Conservation (phyloP, 1,284 basidiomycete genomes). For the Lignosus rhinocerotis region DNA sequence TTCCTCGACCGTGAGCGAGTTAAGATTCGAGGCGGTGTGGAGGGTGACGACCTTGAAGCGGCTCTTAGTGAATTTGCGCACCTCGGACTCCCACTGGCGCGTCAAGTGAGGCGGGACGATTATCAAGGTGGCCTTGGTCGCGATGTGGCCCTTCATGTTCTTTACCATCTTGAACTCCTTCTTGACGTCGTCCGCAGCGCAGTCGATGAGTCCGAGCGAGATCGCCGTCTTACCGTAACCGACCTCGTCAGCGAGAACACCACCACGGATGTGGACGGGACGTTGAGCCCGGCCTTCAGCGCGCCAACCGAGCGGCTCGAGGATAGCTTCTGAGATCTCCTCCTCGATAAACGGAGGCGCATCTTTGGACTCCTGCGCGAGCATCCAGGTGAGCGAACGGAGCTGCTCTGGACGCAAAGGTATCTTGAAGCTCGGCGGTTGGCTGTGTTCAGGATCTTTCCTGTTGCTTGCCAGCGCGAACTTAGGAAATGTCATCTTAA, state of each 20-base stretch:
- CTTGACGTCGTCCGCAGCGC: constrained; percentile 56
- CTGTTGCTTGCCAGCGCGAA: constrained; percentile 82
- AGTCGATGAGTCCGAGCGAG: constrained; percentile 85
- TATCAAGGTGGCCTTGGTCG: constrained; percentile 78
- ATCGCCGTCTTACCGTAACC: constrained; percentile 98
- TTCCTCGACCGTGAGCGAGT: constrained; percentile 73
- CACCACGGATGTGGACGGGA: constrained; percentile 77
- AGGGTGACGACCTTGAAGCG: constrained; percentile 72
- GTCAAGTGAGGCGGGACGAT: constrained; percentile 91
- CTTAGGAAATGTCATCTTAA: constrained; percentile 59
- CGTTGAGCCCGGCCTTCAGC: constrained; percentile 89
- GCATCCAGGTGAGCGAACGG: constrained; percentile 93
- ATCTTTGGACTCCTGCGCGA: constrained; percentile 71
- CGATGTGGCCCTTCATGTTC: constrained; percentile 67
- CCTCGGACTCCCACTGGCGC: constrained; percentile 88
- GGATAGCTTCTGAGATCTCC: constrained; percentile 88
- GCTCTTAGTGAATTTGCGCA: constrained; percentile 76
- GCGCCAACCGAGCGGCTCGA: constrained; percentile 88
- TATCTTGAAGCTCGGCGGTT: constrained; percentile 80
- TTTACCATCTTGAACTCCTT: constrained; percentile 49
- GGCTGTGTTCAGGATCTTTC: constrained; percentile 68
- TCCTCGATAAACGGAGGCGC: constrained; percentile 85
- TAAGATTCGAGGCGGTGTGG: constrained; percentile 73
- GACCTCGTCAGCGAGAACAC: constrained; percentile 94
- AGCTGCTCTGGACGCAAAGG: constrained; percentile 83